Evolutionary conservation across 345 rosid genomes (phyloP).

Genomic region (Anastatica hierochuntica): DNA sequence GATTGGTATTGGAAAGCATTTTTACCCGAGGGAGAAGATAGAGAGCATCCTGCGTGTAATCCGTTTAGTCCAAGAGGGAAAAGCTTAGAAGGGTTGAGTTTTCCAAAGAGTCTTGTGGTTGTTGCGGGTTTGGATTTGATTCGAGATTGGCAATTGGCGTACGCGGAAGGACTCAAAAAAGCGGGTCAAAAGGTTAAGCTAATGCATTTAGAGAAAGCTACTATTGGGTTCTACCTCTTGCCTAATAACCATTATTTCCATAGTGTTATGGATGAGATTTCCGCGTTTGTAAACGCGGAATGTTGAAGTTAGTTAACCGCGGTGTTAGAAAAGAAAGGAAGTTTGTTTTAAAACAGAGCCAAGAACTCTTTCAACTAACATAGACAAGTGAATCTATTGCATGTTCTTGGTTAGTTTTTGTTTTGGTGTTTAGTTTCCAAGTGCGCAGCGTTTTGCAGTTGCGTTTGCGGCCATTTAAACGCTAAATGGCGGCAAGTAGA

Average conservation of each 20-base stretch:
- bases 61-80: conserved; percentile 66
- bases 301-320: too few relatives aligned
- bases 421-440: too few relatives aligned
- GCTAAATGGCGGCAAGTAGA: too few relatives aligned
- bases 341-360: too few relatives aligned
- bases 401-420: too few relatives aligned
- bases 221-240: conserved; percentile 75
- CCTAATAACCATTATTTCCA: conserved; percentile 75
- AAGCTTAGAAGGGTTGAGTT: conserved; percentile 46
- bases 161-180: conserved; percentile 57
- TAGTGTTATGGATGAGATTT: conserved; percentile 67
- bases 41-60: conserved; percentile 85
- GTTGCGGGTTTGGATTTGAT: conserved; percentile 86
- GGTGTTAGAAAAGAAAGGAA: too few relatives aligned
- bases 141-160: conserved; percentile 79
- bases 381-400: too few relatives aligned
- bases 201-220: conserved; percentile 58
- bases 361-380: too few relatives aligned
- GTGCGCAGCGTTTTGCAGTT: too few relatives aligned
- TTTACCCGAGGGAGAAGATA: conserved; percentile 68
- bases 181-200: conserved; percentile 68
- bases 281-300: conserved; percentile 43
- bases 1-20: conserved; percentile 98
- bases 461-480: too few relatives aligned
- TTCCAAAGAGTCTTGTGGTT: conserved; percentile 71